These are phyloP conservation scores for Dunaliella salina DNA, from an alignment of 163 green algal genomes.

Conservation along the genomic window DNA sequence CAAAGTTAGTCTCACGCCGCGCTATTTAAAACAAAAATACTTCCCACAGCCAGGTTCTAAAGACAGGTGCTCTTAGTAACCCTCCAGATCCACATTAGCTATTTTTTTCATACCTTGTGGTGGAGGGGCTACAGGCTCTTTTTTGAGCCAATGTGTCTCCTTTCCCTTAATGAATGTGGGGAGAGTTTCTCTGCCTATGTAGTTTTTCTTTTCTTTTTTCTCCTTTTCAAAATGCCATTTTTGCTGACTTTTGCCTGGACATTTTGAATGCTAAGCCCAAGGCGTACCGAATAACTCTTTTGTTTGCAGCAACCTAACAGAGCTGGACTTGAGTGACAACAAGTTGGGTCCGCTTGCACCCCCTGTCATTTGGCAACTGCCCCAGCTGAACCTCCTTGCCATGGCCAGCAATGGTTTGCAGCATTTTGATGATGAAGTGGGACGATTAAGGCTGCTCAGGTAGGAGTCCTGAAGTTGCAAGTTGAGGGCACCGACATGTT, in stretches of 20 bases:
- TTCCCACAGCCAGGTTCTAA: too few relatives aligned
- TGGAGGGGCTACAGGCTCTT: too few relatives aligned
- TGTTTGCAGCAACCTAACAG: neutral
- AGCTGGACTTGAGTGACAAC: constrained; percentile 30
- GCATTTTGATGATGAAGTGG: constrained; percentile 2
- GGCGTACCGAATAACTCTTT: neutral
- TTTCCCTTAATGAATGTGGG: too few relatives aligned
- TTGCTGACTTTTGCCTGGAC: neutral
- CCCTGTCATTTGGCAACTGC: neutral
- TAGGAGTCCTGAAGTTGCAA: neutral
- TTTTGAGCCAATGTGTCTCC: neutral
- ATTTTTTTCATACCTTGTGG: too few relatives aligned
- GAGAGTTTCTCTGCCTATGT: too few relatives aligned
- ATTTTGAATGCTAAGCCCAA: neutral
- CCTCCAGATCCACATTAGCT: too few relatives aligned
- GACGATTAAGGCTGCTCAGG: constrained; percentile 3
- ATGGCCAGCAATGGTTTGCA: constrained; percentile 23
- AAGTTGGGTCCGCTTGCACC: neutral
- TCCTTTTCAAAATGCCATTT: too few relatives aligned
- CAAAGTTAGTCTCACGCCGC: too few relatives aligned
- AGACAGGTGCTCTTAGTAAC: too few relatives aligned
- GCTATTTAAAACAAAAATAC: too few relatives aligned
- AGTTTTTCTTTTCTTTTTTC: too few relatives aligned
- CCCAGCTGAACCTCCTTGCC: constrained; percentile 41
- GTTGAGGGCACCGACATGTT: too few relatives aligned